phyloP scores from a whole-genome alignment of 176 grass and related monocot genomes.

The Zoysia japonica region DNA sequence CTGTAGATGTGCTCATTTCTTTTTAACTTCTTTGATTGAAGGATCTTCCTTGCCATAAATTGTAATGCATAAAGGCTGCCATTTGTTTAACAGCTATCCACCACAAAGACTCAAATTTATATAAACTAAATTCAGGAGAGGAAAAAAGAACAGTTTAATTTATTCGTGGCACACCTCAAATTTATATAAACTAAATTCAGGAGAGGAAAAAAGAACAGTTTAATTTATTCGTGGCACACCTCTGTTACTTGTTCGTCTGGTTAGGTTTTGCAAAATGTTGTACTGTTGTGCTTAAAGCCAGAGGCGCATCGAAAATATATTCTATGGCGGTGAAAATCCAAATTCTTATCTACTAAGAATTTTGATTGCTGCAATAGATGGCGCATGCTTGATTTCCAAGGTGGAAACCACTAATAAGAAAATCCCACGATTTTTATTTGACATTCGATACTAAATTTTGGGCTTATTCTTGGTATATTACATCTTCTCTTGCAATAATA shows the following conservation, averaged over 20 bases:
- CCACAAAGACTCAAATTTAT: not conserved
- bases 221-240: too few relatives aligned
- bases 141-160: too few relatives aligned
- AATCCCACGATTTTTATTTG: slow-evolving; percentile 20
- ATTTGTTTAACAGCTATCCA: not conserved
- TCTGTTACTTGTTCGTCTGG: too few relatives aligned
- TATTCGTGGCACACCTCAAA: too few relatives aligned
- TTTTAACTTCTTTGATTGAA: not conserved
- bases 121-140: too few relatives aligned
- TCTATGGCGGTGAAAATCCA: not conserved
- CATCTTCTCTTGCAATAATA: slow-evolving; percentile 29
- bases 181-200: not conserved
- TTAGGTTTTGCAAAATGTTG: not conserved
- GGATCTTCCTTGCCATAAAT: not conserved
- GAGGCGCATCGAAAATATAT: too few relatives aligned
- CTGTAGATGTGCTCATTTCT: not conserved
- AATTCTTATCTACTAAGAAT: slow-evolving; percentile 14
- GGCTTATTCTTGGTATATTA: slow-evolving; percentile 41
- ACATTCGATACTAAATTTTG: not conserved
- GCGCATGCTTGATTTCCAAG: not conserved
- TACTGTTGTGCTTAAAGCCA: not conserved
- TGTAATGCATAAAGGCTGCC: not conserved
- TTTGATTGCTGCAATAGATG: slow-evolving; percentile 4
- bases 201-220: too few relatives aligned
- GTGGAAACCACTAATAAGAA: slow-evolving; percentile 38